Base-by-base conservation (phyloP, 2,329 filamentous ascomycete species). In the Neofusicoccum parvum region DNA sequence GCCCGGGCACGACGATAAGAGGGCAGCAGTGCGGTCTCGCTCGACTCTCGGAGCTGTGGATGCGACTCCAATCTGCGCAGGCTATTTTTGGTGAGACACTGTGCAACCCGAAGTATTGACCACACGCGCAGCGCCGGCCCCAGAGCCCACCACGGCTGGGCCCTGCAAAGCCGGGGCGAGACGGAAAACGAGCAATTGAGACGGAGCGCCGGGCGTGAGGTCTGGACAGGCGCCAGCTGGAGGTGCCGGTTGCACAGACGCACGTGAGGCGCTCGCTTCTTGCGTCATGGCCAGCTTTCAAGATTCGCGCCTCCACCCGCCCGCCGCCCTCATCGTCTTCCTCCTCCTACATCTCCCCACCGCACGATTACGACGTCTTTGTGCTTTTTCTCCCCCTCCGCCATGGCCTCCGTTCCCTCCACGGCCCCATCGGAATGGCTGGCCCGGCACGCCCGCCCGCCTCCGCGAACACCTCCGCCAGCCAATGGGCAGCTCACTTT, bases 271-370 rank as follows among this genome's bases (percentile, higher is more conserved):
- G 27, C 27, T 32, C 27, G 27, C 45, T 15, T 14, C 11, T 15
- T 60, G 56, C 56, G 56, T 60, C 56, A 60, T 60, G 41, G 54
- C 27, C 56, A 49, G 15, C n/a, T 60, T 48, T 20, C 56, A 60
- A 60, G 56, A 60, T 60, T 60, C n/a, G 43, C 43, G 56, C 14
- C 56, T 60, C 56, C 15, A 37, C 56, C 15, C 43, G 23, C n/a
- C 43, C 17, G 43, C 23, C 15, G 56, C 56, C 20, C 43, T 20
- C 56, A 60, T 60, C 56, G 43, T 60, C 56, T 37, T 48, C 43
- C 3, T 37, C 2, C 41, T 46, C 41, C 32, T 20, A 20, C 41
- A 48, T 60, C 56, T 15, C 56, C 15, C 56, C 56, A 23, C 56
- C 32, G 12, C n/a, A 36, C 56, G 56, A 48, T 48, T 37, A 60